Base-by-base conservation (phyloP, 441 rosid genomes). In the Mallotus japonicus region DNA sequence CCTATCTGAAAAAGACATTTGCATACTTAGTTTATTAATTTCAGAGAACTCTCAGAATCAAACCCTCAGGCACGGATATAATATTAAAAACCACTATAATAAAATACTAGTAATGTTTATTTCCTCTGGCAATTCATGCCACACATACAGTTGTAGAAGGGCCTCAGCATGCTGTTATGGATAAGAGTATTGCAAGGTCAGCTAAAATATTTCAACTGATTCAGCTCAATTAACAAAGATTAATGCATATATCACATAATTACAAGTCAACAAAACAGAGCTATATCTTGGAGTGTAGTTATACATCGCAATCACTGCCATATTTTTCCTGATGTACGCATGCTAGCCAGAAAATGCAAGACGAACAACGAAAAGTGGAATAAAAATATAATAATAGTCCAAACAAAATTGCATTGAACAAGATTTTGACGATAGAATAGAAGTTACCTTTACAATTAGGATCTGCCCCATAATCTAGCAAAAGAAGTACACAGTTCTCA, bases 401-500 rank as follows among this genome's bases (percentile, higher is more conserved):
- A 54, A 64, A 53, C 16, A 4, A 40, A 70, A 56, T 15, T 49
- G 28, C 20, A 15, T 19, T 14, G 5, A 44, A 62, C 2, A 53
- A 3, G 53, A 32, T 28, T 16, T 57, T 40, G 17, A 40, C n/a
- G 56, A 54, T 50, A 42, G 70, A 63, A 15, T n/a, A 53, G 67
- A 58, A 77, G 47, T 66, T 85, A 90, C 97, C 95, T 90, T 74
- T 83, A 72, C 83, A 76, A 57, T 90, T 90, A 19, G 87, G 88
- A 83, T 85, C 79, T n/a, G 88, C 93, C 6, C 76, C 80, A 46
- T 81, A 78, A 60, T 87, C 92, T 65, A 92, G 82, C 7, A 92
- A 86, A 53, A 80, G 86, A 67, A 84, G 85, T 51, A 86, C 93
- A 44, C 93, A 88, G 55, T 87, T 83, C 57, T 88, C 79, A 49